Base-by-base conservation (phyloP, 1,139 yeast genomes). In the Sugiyamaella paludigena region DNA sequence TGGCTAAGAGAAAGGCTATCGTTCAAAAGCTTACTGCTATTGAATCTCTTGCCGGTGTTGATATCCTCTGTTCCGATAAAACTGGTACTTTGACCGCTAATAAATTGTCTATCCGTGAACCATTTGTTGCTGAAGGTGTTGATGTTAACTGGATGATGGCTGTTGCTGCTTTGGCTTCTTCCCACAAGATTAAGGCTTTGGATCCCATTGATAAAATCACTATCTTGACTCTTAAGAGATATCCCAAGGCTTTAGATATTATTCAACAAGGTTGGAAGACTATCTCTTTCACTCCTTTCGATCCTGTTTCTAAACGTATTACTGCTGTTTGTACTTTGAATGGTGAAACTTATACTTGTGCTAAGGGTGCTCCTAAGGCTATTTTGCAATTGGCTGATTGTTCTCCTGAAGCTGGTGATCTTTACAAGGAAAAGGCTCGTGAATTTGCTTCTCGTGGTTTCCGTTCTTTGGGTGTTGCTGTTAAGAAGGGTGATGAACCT, bases 401-500 rank as follows among this genome's bases (percentile, higher is more conserved):
- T 68, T 92, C 96, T 66, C 96, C 88, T 77, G 96, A 88, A 74
- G 78, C 87, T 75, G 91, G 87, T 72, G 95, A 87, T 76, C 85
- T 86, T 80, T 88, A 88, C 78, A 95, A 87, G 79, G 87, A 87
- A 81, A 87, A 91, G 76, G 96, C 89, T 70, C 95, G 95, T 70
- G 96, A 88, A 79, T 87, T 88, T 72, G 96, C 96, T 70, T 81
- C 94, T 66, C 87, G 96, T 84, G 96, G 96, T 84, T 88, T 88
- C 95, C 82, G 96, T 78, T 89, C 96, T 69, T 80, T 88, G 70
- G 96, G 96, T 87, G 96, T 88, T 78, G 96, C 96, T 65, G 88
- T 95, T 81, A 88, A 88, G 94, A 85, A 95, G 84, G 96, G 95
- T 77, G 96, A 88, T 75, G 96, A 95, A 72, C 95, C 87, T 84